Conservation (phyloP, 1,284 basidiomycete genomes). For the Tilletia setariae region DNA sequence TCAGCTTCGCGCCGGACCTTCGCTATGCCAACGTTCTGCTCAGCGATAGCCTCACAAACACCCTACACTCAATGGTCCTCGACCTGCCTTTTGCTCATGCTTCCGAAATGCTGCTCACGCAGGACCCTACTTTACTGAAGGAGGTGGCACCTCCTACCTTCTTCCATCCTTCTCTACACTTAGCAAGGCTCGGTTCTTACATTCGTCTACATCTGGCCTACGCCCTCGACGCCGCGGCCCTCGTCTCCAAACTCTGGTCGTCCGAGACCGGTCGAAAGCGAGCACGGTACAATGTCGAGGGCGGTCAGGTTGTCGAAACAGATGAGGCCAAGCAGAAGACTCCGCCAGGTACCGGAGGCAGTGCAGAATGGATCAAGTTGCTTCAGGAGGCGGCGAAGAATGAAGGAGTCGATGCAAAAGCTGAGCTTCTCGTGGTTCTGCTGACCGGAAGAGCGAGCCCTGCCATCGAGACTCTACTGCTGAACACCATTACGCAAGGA, state of each 20-base stretch:
- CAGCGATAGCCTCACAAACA: background rate
- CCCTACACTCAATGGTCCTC: background rate
- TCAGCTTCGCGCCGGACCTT: slow-evolving; percentile 2
- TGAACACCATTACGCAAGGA: slow-evolving; percentile 40
- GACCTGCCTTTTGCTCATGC: background rate
- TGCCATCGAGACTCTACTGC: slow-evolving; percentile 38
- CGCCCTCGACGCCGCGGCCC: slow-evolving; percentile 28
- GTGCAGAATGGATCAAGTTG: slow-evolving; percentile 33
- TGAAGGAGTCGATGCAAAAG: slow-evolving; percentile 34
- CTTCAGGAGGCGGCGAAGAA: slow-evolving; percentile 29
- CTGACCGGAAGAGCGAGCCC: slow-evolving; percentile 32
- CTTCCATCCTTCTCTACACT: slow-evolving; percentile 19
- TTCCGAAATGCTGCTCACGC: background rate
- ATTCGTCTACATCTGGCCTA: slow-evolving; percentile 34
- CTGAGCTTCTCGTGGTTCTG: slow-evolving; percentile 38
- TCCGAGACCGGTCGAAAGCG: background rate
- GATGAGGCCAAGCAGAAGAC: slow-evolving; percentile 25
- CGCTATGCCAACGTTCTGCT: background rate
- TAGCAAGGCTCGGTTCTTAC: slow-evolving; percentile 17
- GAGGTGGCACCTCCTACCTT: slow-evolving; percentile 16
- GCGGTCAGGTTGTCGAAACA: background rate
- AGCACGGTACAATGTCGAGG: background rate
- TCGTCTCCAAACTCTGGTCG: slow-evolving; percentile 22
- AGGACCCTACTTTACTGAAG: no score
- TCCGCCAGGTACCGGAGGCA: slow-evolving; percentile 9